phyloP scores from a whole-genome alignment of 2,329 filamentous ascomycete genomes.

The Pseudocercospora musae region DNA sequence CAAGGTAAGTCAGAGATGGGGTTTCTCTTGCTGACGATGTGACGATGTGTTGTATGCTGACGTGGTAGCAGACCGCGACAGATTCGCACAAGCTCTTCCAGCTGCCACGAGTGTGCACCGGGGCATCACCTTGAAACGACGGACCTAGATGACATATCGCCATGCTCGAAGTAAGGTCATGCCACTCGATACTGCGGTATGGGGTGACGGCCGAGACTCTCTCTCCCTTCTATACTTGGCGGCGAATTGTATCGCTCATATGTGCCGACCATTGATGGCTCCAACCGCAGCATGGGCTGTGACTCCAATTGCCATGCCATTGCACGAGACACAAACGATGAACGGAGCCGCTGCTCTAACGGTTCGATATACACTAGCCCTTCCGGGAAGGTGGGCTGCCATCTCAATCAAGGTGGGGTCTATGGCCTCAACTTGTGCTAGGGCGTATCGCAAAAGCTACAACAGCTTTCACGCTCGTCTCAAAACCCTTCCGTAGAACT shows the following conservation, averaged over 20 bases:
- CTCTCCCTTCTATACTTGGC: neutral
- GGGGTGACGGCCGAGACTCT: too few relatives aligned
- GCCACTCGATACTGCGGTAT: too few relatives aligned
- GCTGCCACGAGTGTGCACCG: constrained; percentile 41
- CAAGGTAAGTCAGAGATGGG: constrained; percentile 33
- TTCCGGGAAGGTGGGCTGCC: neutral
- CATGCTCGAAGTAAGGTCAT: neutral
- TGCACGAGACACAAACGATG: neutral
- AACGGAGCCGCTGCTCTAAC: neutral
- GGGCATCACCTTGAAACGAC: constrained; percentile 43
- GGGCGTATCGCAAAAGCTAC: neutral
- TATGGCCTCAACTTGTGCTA: neutral
- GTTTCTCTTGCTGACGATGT: neutral
- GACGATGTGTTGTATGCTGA: constrained; percentile 1
- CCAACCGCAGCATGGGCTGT: too few relatives aligned
- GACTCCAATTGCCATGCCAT: neutral
- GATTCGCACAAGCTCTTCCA: constrained; percentile 46
- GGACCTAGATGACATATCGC: constrained; percentile 24
- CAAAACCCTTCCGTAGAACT: neutral
- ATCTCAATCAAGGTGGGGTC: neutral
- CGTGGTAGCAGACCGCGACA: constrained; percentile 43
- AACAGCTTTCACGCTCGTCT: neutral
- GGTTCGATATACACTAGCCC: neutral
- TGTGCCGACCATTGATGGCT: neutral
- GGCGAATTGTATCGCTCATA: neutral